Evolutionary conservation across 495 filamentous ascomycete species (phyloP).

Genomic region (Penicillium pulvis): DNA sequence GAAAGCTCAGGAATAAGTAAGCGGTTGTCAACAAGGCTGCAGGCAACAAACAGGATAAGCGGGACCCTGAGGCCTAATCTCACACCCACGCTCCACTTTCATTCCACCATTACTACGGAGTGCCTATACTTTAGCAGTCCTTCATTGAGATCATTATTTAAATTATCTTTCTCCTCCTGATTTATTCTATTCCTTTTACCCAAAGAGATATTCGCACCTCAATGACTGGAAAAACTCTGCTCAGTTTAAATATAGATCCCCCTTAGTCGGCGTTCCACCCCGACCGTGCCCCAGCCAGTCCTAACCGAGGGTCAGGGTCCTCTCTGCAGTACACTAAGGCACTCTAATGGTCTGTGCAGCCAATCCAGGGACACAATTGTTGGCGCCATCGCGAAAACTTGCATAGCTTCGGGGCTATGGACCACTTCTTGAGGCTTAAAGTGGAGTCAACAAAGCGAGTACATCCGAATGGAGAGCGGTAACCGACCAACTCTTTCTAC

Average conservation of each 20-base stretch:
- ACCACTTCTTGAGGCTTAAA: constrained; percentile 1
- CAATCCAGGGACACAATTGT: constrained; percentile 1
- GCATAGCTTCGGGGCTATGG: background rate
- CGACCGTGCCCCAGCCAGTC: background rate
- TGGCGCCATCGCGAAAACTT: background rate
- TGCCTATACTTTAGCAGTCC: background rate
- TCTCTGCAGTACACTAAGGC: background rate
- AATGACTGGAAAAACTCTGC: background rate
- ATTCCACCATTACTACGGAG: no score
- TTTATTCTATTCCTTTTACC: background rate
- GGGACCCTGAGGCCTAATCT: no score
- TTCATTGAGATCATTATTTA: no score
- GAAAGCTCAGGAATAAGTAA: no score
- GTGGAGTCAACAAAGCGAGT: background rate
- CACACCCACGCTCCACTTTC: no score
- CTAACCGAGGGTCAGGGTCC: background rate
- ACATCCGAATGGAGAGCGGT: background rate
- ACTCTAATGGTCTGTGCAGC: background rate
- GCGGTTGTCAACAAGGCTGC: no score
- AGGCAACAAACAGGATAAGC: no score
- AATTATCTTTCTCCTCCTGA: background rate
- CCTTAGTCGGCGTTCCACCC: background rate
- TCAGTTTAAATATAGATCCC: constrained; percentile 4
- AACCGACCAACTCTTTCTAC: no score
- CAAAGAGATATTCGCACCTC: background rate